Evolutionary conservation across 345 rosid genomes (phyloP).

Genomic region (Streptanthus diversifolius): DNA sequence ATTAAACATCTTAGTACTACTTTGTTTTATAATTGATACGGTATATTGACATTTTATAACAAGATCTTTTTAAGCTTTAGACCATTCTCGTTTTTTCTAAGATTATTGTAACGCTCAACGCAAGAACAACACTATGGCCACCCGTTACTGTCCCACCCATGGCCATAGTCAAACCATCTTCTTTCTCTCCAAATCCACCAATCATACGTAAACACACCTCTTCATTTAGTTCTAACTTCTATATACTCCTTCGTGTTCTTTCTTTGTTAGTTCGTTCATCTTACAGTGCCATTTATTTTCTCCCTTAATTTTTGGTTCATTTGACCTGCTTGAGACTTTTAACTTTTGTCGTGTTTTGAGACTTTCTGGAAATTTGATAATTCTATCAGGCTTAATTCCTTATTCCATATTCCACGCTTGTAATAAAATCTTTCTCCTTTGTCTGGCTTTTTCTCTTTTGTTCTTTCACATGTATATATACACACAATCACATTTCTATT

Average conservation of each 20-base stretch:
- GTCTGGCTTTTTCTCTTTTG: slow-evolving; percentile 11
- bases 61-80: neutral
- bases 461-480: slow-evolving; percentile 27
- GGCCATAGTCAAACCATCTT: slow-evolving; percentile 14
- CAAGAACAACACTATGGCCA: neutral
- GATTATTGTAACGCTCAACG: slow-evolving; percentile 15
- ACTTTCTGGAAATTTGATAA: neutral
- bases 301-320: slow-evolving; percentile 15
- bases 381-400: slow-evolving; percentile 19
- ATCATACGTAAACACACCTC: slow-evolving; percentile 14
- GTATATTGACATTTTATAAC: neutral
- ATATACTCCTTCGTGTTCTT: neutral
- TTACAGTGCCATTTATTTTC: slow-evolving; percentile 15
- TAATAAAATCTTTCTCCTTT: slow-evolving; percentile 27
- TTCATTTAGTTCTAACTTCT: neutral
- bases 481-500: slow-evolving; percentile 29
- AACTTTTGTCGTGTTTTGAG: slow-evolving; percentile 3
- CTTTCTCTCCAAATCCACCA: slow-evolving; percentile 11
- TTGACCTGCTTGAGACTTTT: slow-evolving; percentile 22
- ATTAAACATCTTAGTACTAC: neutral
- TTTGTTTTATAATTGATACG: neutral
- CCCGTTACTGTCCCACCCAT: slow-evolving; percentile 12
- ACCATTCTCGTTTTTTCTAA: neutral
- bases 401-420: slow-evolving; percentile 32
- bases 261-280: neutral